Evolutionary conservation across 371 early-diverging fungal genomes (phyloP).

Genomic region (Rhizopus arrhizus): DNA sequence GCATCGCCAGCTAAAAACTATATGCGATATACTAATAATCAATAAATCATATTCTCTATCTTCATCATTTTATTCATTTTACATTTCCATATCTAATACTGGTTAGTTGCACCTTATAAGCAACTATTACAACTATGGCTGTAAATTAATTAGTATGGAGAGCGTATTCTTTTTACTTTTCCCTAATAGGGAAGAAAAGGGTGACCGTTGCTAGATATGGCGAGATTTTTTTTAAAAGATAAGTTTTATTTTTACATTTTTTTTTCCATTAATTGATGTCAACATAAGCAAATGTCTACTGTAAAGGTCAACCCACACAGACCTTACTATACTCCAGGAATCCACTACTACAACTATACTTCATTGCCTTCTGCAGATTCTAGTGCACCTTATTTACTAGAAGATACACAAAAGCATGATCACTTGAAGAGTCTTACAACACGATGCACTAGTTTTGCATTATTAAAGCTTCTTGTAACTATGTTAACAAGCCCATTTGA

Average conservation of each 20-base stretch:
- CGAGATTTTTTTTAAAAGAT: slow-evolving; percentile 4
- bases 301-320: slow-evolving; percentile 41
- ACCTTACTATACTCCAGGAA: slow-evolving; percentile 53
- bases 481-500: slow-evolving; percentile 76
- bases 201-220: not conserved
- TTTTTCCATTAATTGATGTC: not conserved
- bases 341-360: slow-evolving; percentile 50
- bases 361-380: slow-evolving; percentile 44
- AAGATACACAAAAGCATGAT: slow-evolving; percentile 12
- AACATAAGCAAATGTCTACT: slow-evolving; percentile 18
- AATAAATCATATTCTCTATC: too few relatives aligned
- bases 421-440: slow-evolving; percentile 42
- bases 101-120: too few relatives aligned
- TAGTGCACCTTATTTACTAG: slow-evolving; percentile 23
- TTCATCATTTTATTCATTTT: too few relatives aligned
- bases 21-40: too few relatives aligned
- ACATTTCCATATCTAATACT: too few relatives aligned
- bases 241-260: not conserved
- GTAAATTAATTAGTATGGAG: too few relatives aligned
- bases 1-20: too few relatives aligned
- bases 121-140: too few relatives aligned
- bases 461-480: slow-evolving; percentile 65
- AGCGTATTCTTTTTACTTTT: too few relatives aligned
- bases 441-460: slow-evolving; percentile 64
- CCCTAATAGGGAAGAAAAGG: too few relatives aligned